Base-by-base conservation (phyloP, 202 grass and related monocot species). In the Zoysia matrella region DNA sequence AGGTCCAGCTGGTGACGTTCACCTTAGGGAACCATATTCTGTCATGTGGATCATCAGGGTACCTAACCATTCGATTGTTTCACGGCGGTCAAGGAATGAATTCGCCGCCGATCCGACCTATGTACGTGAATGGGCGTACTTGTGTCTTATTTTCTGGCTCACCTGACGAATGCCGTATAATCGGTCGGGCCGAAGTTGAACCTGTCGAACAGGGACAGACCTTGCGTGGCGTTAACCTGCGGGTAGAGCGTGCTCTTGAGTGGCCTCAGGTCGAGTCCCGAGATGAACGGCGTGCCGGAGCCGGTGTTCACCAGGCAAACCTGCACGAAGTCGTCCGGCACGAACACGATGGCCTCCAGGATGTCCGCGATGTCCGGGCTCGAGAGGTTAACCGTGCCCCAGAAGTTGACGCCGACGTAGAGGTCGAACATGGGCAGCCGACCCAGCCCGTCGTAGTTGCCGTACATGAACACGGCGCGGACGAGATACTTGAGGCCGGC, bases 291-390 rank as follows among this genome's bases (percentile, higher is more conserved):
- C 8, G 49, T 86, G 0, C 72, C 85, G 0, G 30, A 14, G 41
- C 78, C 85, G 0, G 48, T 90, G 62, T 85, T 85, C 2, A 90
- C 56, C 22, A 93, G 52, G 77, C 91, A 93, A 11, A 93, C 79
- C 50, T 85, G 82, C 36, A 86, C 7, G 12, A 41, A 67, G 22
- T 83, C 47, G 14, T 40, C 78, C 0, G 77, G 56, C 6, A 80
- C 77, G 8, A 88, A 22, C 7, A 75, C 65, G 30, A 93, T 84
- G 6, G 3, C 74, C 74, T 76, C 73, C 11, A 39, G 3, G 18
- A 22, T 74, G 73, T 71, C 55, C 82, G 15, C 0, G 50, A 39
- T n/a, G 72, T 48, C 15, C 0, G 30, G 0, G 78, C 1, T 22
- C 0, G 65, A 0, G 16, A 89, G 6, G 46, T 77, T 89, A 44